Percentiles rank a stretch among this genome's conserved stretches.
Evolutionary conservation across 2,329 filamentous ascomycete species (phyloP).

Genomic region (Tolypocladium pustulatum): DNA sequence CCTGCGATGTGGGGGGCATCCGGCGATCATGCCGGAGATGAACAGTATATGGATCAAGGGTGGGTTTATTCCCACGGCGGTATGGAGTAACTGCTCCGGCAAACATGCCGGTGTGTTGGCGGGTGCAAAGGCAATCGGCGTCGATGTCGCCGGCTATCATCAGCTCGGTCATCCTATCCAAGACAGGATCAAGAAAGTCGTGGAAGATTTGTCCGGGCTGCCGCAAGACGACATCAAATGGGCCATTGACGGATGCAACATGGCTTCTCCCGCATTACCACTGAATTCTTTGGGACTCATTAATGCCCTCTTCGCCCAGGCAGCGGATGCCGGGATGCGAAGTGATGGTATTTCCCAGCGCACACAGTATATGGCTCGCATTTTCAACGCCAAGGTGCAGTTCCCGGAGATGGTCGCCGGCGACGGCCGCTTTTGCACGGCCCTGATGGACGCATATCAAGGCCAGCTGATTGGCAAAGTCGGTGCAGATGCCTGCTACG

Average conservation of each 20-base stretch:
- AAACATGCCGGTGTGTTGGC: constrained; percentile 38
- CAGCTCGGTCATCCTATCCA: constrained; percentile 26
- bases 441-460: constrained; percentile 27
- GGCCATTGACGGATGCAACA: constrained; percentile 36
- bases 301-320: constrained; percentile 26
- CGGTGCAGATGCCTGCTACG: constrained; percentile 38
- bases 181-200: constrained; percentile 20
- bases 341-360: background rate
- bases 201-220: constrained; percentile 24
- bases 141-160: constrained; percentile 22
- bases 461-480: constrained; percentile 33
- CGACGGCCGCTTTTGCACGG: constrained; percentile 34
- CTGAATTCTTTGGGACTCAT: constrained; percentile 22
- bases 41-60: constrained; percentile 27
- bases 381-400: constrained; percentile 30
- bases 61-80: constrained; percentile 23
- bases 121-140: constrained; percentile 25
- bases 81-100: constrained; percentile 36
- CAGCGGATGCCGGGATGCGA: constrained; percentile 11
- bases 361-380: constrained; percentile 16
- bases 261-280: constrained; percentile 32
- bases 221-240: constrained; percentile 20
- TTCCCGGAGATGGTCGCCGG: constrained; percentile 34
- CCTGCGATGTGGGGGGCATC: constrained; percentile 32
- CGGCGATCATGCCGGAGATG: constrained; percentile 21